Conservation (phyloP, 805 yeast genomes). For the Isabelozyma rhagii region DNA sequence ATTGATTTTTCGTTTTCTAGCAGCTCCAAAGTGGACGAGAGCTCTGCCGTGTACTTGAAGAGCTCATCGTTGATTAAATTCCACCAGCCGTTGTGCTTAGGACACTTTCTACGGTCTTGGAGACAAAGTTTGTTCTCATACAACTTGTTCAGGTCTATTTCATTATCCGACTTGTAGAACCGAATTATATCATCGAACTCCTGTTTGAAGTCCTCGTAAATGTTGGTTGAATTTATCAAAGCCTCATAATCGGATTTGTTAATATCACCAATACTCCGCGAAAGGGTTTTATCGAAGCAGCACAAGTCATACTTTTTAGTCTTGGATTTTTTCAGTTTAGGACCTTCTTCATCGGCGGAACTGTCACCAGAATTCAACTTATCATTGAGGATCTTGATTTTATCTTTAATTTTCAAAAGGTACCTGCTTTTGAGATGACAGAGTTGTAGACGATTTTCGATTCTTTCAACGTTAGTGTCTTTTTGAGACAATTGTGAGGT, state of each 20-base stretch:
- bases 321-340: conserved; percentile 9
- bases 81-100: conserved; percentile 53
- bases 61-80: conserved; percentile 33
- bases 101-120: conserved; percentile 54
- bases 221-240: neutral
- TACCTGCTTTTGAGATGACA: conserved; percentile 14
- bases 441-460: conserved; percentile 9
- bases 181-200: conserved; percentile 10
- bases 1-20: conserved; percentile 23
- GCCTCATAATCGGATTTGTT: neutral
- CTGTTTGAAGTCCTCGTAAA: neutral
- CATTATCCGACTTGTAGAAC: conserved; percentile 1
- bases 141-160: conserved; percentile 6
- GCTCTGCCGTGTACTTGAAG: conserved; percentile 25
- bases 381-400: conserved; percentile 37
- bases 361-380: conserved; percentile 15
- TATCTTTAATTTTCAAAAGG: conserved; percentile 32
- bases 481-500: conserved; percentile 15
- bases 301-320: conserved; percentile 48
- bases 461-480: conserved; percentile 10
- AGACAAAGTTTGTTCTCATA: conserved; percentile 37
- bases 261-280: neutral
- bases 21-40: conserved; percentile 29
- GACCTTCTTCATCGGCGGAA: neutral
- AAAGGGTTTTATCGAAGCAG: conserved; percentile 42